Conservation (phyloP, 306 rosid genomes). For the Potentilla sterilis region DNA sequence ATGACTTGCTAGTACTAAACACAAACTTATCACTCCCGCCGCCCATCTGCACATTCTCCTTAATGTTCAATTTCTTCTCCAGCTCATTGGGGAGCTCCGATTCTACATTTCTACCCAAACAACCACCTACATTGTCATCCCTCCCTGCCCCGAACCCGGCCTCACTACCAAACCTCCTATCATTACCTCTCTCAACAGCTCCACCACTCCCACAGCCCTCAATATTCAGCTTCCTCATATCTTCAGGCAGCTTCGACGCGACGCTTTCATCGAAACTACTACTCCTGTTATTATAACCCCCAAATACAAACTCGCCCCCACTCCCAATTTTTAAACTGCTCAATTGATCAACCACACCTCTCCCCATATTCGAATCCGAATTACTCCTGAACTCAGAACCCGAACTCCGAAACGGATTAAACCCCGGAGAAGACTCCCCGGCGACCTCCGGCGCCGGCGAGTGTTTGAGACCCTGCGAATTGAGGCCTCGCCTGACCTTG, state of each 20-base stretch:
- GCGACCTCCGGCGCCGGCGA: constrained; percentile 20
- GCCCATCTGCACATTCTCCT: constrained; percentile 30
- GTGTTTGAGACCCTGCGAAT: constrained; percentile 42
- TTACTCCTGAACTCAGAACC: constrained; percentile 20
- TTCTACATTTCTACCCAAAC: constrained; percentile 26
- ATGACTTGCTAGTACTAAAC: constrained; percentile 25
- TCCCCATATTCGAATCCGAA: constrained; percentile 20
- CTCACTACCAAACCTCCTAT: constrained; percentile 26
- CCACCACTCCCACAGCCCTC: constrained; percentile 25
- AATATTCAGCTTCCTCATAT: constrained; percentile 55
- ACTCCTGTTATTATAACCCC: constrained; percentile 8
- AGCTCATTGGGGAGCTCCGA: constrained; percentile 57
- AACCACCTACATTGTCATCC: constrained; percentile 33
- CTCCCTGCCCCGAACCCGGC: constrained; percentile 26
- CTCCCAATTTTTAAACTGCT: constrained; percentile 46
- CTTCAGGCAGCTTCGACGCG: constrained; percentile 42
- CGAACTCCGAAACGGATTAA: constrained; percentile 49
- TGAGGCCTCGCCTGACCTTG: constrained; percentile 57
- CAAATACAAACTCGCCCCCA: constrained; percentile 37
- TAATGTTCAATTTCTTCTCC: constrained; percentile 46
- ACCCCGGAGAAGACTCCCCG: constrained; percentile 20
- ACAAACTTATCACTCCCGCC: constrained; percentile 16
- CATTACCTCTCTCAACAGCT: constrained; percentile 17
- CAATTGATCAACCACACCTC: constrained; percentile 45
- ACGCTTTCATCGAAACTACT: constrained; percentile 26